Base-by-base conservation (phyloP, 2,329 filamentous ascomycete species). In the Verticillium nubilum region DNA sequence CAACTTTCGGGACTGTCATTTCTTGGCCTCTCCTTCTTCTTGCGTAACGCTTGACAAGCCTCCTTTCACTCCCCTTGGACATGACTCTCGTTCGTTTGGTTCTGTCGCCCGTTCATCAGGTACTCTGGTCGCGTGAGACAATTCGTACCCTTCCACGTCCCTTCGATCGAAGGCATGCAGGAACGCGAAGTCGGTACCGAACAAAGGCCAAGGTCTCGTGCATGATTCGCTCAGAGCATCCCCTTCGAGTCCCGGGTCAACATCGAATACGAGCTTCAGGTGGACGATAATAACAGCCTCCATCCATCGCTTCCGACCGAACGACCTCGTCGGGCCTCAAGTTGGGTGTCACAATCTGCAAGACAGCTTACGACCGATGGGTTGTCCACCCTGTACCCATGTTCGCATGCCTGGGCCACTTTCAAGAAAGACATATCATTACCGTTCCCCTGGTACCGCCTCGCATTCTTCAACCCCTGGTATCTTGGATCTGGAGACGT, bases 211-310 rank as follows among this genome's bases (percentile, higher is more conserved):
- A 47, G 42, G n/a, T 12, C 42, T n/a, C n/a, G n/a, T 47, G 19
- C 6, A 23, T 47, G 42, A 47, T 47, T 47, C 42, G 42, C 42
- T 23, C n/a, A 7, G 5, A 10, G 19, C 19, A 25, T 10, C 42
- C 42, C 12, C 12, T n/a, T n/a, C 15, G 19, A 23, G n/a, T 23
- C 42, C 42, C 9, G n/a, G n/a, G 42, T 47, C 42, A 23, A 47
- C 42, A 47, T 53, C 27, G 52, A 53, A 53, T 53, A 53, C 52
- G 52, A 53, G 52, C 52, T 53, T 53, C 52, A 53, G 52, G 52
- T 53, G 42, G 19, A 47, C 17, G 42, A 47, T 13, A 29, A 10
- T 17, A 13, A 5, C 52, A 13, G 25, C 25, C 13, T 53, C 26
- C 27, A 7, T 53, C 52, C 9, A 17, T 23, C 52, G 28, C 52